Percentiles rank a stretch among this genome's conserved stretches.
These are phyloP conservation scores for Trapa bicornis DNA, from an alignment of 345 rosid species.

Conservation along the genomic window DNA sequence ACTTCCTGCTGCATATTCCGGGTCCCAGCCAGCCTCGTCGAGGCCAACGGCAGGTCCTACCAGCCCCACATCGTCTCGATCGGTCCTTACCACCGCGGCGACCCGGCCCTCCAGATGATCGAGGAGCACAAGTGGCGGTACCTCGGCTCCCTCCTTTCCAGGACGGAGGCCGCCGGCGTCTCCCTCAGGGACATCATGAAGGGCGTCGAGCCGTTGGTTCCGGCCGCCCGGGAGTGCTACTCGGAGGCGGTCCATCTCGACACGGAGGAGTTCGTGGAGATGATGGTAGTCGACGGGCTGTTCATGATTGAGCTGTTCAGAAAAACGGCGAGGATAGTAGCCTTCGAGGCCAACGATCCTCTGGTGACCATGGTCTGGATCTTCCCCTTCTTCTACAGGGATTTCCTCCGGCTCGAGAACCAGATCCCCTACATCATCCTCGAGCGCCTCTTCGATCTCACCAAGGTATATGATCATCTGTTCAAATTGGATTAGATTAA, in stretches of 20 bases:
- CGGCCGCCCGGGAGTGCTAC: slow-evolving; percentile 48
- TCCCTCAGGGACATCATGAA: slow-evolving; percentile 32
- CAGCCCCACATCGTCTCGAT: slow-evolving; percentile 62
- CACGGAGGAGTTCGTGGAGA: slow-evolving; percentile 36
- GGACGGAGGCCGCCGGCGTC: slow-evolving; percentile 19
- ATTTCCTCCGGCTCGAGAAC: slow-evolving; percentile 39
- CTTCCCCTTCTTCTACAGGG: slow-evolving; percentile 53
- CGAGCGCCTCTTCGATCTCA: slow-evolving; percentile 37
- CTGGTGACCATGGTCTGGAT: slow-evolving; percentile 60
- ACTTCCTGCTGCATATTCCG: slow-evolving; percentile 19
- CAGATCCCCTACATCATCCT: slow-evolving; percentile 68
- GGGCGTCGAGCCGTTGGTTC: slow-evolving; percentile 27
- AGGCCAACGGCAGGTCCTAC: slow-evolving; percentile 43
- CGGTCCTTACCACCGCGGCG: slow-evolving; percentile 59
- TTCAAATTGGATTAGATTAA: no score
- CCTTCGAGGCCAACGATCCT: slow-evolving; percentile 45
- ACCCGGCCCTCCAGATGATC: slow-evolving; percentile 37
- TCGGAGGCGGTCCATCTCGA: slow-evolving; percentile 38
- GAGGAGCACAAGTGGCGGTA: slow-evolving; percentile 85
- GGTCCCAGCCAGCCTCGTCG: slow-evolving; percentile 15
- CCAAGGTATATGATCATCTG: slow-evolving; percentile 8
- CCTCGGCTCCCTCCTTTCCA: slow-evolving; percentile 28
- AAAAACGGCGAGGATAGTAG: slow-evolving; percentile 28
- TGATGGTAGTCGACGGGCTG: slow-evolving; percentile 64
- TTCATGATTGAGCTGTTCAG: slow-evolving; percentile 54